Evolutionary conservation across 257 asterid species (phyloP).

Genomic region (Eustoma russellianum): DNA sequence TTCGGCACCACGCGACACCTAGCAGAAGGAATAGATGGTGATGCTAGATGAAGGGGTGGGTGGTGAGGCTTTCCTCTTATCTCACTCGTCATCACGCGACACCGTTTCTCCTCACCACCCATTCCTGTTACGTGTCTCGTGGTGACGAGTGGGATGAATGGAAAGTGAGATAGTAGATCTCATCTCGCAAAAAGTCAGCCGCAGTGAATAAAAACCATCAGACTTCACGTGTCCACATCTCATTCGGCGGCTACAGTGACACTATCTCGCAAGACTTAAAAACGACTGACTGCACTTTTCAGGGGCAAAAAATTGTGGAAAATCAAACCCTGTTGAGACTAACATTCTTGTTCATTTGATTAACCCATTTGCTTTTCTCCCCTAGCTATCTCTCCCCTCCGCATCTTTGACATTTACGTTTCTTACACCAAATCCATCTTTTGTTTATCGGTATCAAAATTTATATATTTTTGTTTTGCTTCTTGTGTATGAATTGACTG

Average conservation of each 20-base stretch:
- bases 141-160: too few relatives aligned
- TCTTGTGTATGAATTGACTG: slow-evolving; percentile 4
- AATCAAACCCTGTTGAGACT: slow-evolving; percentile 3
- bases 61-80: too few relatives aligned
- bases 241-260: slow-evolving; percentile 6
- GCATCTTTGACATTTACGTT: neutral
- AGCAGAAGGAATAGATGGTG: too few relatives aligned
- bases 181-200: neutral
- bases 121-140: too few relatives aligned
- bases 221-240: neutral
- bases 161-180: too few relatives aligned
- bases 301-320: neutral
- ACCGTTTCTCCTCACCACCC: too few relatives aligned
- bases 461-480: too few relatives aligned
- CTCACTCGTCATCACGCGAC: too few relatives aligned
- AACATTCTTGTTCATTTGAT: neutral
- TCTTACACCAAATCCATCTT: neutral
- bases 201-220: neutral
- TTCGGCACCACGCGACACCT: too few relatives aligned
- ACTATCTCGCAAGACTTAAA: neutral
- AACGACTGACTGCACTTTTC: neutral
- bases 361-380: neutral
- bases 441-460: too few relatives aligned
- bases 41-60: too few relatives aligned
- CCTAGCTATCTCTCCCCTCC: neutral